These are phyloP conservation scores for Turnera subulata DNA, from an alignment of 345 rosid species.

Conservation along the genomic window DNA sequence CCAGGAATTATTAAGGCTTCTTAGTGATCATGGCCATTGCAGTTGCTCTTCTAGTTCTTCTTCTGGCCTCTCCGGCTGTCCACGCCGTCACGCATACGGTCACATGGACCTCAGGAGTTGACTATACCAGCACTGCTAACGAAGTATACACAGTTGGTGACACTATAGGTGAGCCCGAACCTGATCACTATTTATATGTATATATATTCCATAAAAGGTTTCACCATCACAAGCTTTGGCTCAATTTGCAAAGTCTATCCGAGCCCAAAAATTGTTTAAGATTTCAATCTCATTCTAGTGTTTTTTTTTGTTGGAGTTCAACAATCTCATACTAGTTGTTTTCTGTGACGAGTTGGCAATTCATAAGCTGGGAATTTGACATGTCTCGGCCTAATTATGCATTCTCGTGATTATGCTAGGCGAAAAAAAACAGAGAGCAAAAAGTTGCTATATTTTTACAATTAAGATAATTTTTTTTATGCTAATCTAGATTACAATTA, in stretches of 20 bases:
- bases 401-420: too few relatives aligned
- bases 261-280: too few relatives aligned
- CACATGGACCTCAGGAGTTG: constrained; percentile 38
- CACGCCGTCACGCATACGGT: constrained; percentile 19
- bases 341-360: too few relatives aligned
- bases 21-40: background rate
- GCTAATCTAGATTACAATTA: too few relatives aligned
- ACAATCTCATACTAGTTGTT: background rate
- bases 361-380: too few relatives aligned
- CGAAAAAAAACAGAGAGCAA: background rate
- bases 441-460: too few relatives aligned
- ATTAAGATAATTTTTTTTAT: background rate
- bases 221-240: too few relatives aligned
- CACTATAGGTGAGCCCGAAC: constrained; percentile 22
- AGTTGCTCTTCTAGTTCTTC: constrained; percentile 25
- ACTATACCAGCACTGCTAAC: constrained; percentile 30
- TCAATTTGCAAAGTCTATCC: too few relatives aligned
- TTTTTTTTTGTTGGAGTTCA: too few relatives aligned
- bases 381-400: too few relatives aligned
- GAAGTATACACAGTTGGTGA: constrained; percentile 46
- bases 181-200: background rate
- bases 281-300: too few relatives aligned
- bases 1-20: too few relatives aligned
- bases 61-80: constrained; percentile 33
- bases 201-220: background rate